Evolutionary conservation across 2,329 filamentous ascomycete species (phyloP), one percentile per base, ranked within the genome.

Genomic region (Tetracladium maxilliforme): DNA sequence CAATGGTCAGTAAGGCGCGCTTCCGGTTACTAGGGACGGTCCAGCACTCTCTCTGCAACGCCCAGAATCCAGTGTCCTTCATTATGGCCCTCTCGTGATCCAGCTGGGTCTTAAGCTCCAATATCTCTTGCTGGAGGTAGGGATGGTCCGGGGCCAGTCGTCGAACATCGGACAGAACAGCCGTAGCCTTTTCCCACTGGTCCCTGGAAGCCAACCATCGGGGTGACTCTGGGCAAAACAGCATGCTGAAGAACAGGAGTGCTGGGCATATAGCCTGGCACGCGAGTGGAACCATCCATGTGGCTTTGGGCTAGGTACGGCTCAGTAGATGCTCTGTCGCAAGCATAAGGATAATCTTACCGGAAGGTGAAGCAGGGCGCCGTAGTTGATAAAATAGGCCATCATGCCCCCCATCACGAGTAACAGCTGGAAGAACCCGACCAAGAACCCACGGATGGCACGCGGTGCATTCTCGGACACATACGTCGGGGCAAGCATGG

Each of bases 191-290:
- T 33, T 77, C 71, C 69, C 70, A 75, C 22, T 61, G 56, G 39
- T 76, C 70, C 39, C 65, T 58, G 30, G 69, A 69, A 12, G 70
- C 72, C 4, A 76, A 57, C 56, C 66, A 77, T 23, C 72, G 58
- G 4, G 70, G 70, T 1, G 66, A 73, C 38, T 78, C 72, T 38
- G 67, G 63, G 54, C 67, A 71, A 23, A 75, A 46, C 3, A 66
- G 41, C 65, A 78, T 78, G 36, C 65, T 59, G 21, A 51, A 25
- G 32, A 71, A 58, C 4, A 78, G 57, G 14, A 74, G 47, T 28
- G 75, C 35, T 2, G 73, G 71, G 0, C 75, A 73, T 4, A 80
- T 51, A 26, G 58, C 62, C 44, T 81, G 76, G 30, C 78, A 57
- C 7, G 65, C 60, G 4, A 81, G 53, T 1, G 76, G 74, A 2